Conservation (phyloP, 169 alveolate genomes). For the Plasmodium yoelii region DNA sequence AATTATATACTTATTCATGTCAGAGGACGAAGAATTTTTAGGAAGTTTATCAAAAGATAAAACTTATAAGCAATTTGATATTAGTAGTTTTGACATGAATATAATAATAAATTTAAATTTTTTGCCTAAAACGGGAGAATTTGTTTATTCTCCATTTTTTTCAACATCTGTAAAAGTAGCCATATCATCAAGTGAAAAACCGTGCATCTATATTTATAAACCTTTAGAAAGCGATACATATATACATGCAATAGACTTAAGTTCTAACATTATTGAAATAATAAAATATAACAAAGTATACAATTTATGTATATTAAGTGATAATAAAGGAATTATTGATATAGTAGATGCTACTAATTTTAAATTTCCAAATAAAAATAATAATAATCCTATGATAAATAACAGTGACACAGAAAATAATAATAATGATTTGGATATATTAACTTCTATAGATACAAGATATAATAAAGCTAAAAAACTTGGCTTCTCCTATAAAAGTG, state of each 20-base stretch:
- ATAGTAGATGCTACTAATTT: conserved; percentile 86
- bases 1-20: conserved; percentile 81
- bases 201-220: conserved; percentile 45
- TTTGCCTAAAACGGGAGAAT: conserved; percentile 50
- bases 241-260: conserved; percentile 27
- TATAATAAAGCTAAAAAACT: conserved; percentile 63
- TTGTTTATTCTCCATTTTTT: conserved; percentile 29
- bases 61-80: conserved; percentile 87
- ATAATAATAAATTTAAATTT: conserved; percentile 78
- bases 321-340: conserved; percentile 87
- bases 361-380: conserved; percentile 80
- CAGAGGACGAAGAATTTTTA: conserved; percentile 86
- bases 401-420: neutral
- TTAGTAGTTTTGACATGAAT: conserved; percentile 84
- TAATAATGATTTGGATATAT: neutral
- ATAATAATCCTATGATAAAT: too few relatives aligned
- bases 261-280: conserved; percentile 76
- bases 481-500: conserved; percentile 81
- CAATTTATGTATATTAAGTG: conserved; percentile 84
- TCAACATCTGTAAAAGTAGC: conserved; percentile 31
- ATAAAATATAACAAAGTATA: conserved; percentile 78
- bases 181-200: conserved; percentile 62
- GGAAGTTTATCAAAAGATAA: conserved; percentile 89
- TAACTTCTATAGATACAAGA: conserved; percentile 55
- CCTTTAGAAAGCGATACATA: conserved; percentile 66